Base-by-base conservation (phyloP, 768 basidiomycete species). In the Cystobasidium onofrii region DNA sequence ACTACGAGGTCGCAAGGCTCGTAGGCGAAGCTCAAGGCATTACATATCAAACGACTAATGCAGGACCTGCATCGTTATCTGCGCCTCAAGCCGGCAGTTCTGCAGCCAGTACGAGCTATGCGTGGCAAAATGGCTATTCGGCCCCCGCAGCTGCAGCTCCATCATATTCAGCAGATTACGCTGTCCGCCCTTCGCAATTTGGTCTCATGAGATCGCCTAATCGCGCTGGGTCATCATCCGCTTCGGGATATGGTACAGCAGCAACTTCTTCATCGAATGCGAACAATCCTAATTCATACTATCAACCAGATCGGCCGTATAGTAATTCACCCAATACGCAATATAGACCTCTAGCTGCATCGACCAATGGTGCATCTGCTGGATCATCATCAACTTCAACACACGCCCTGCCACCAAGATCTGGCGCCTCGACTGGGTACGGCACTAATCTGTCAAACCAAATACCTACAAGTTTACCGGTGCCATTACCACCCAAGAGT, bases 11-110 rank as follows among this genome's bases (percentile, higher is more conserved):
- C 34, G 69, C 69, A 2, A 55, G 18, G 69, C 52, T 71, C 17
- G 34, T 71, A 12, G 69, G 69, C 3, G 52, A 71, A 44, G 69
- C 54, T 10, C 69, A 71, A 34, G 44, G 69, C 12, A 36, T 20
- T 36, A 41, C 54, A 15, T 60, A 69, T 31, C 65, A 25, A 50
- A 6, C 20, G 4, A 6, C 57, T 15, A 60, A 12, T 29, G 57
- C 33, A 36, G 63, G 12, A 23, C 6, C 63, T 27, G 39, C 27
- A 27, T 1, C 33, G 7, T 64, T 34, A 25, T 39, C 31, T 41
- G 34, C 17, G 7, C 9, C 25, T 39, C 25, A 27, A 39, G 31
- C 33, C 13, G 63, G 27, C 33, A 27, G 17, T 23, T 27, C 39
- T 3, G 63, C 63, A 39, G 29, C 63, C 2, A 27, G 36, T 10